phyloP scores from a whole-genome alignment of 129 eudicot genomes.

The Pulicaria dysenterica region DNA sequence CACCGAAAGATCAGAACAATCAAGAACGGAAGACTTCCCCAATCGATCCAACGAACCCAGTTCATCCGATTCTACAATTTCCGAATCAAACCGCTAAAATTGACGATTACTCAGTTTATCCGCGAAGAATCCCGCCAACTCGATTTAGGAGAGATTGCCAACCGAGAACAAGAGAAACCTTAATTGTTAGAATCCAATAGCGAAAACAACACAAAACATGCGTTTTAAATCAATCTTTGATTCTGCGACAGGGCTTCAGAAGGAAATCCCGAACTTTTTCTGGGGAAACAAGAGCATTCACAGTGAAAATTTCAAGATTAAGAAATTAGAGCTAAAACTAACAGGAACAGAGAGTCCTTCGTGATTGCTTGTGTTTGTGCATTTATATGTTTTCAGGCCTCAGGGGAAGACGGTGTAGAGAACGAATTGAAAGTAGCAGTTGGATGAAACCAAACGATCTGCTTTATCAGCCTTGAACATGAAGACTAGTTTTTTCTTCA shows the following conservation, averaged over 20 bases:
- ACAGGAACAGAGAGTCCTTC: slow-evolving; percentile 11
- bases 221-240: background rate
- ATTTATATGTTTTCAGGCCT: background rate
- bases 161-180: slow-evolving; percentile 23
- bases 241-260: background rate
- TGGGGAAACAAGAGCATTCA: slow-evolving; percentile 7
- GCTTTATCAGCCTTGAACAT: slow-evolving; percentile 28
- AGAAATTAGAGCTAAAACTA: background rate
- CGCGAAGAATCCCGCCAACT: slow-evolving; percentile 1
- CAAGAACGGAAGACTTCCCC: background rate
- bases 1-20: background rate
- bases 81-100: slow-evolving; percentile 11
- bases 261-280: background rate
- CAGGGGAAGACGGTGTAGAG: background rate
- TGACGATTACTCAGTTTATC: background rate
- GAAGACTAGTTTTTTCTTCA: slow-evolving; percentile 17
- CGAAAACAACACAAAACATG: background rate
- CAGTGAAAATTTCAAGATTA: background rate
- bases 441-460: slow-evolving; percentile 19
- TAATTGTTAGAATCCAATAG: slow-evolving; percentile 19
- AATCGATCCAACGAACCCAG: background rate
- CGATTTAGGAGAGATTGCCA: slow-evolving; percentile 10
- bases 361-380: background rate
- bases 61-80: background rate
- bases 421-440: slow-evolving; percentile 18